phyloP scores from a whole-genome alignment of 495 filamentous ascomycete genomes.

The Xylaria castorea region DNA sequence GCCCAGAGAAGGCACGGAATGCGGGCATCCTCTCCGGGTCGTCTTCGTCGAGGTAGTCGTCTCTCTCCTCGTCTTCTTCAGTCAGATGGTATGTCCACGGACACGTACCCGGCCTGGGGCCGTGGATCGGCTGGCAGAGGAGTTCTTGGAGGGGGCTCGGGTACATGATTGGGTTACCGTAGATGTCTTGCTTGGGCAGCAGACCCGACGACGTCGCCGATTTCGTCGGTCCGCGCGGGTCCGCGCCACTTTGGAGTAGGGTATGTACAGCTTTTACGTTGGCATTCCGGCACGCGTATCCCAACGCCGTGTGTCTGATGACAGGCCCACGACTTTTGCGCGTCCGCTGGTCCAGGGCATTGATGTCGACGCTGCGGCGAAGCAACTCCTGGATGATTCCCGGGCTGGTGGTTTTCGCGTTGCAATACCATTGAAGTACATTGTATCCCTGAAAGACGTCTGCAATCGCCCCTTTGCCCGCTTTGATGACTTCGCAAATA shows the following conservation, averaged over 20 bases:
- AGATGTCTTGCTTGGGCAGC: background rate
- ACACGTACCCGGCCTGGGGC: background rate
- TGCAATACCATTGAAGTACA: slow-evolving; percentile 24
- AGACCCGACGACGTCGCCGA: background rate
- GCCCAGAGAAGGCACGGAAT: background rate
- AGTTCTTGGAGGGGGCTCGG: slow-evolving; percentile 12
- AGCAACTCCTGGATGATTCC: slow-evolving; percentile 12
- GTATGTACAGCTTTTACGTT: slow-evolving; percentile 11
- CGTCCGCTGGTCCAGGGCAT: slow-evolving; percentile 11
- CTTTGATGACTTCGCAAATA: background rate
- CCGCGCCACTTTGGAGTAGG: slow-evolving; percentile 7
- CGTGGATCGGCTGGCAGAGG: slow-evolving; percentile 15
- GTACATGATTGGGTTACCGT: background rate
- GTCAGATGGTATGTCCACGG: slow-evolving; percentile 15
- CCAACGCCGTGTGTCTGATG: slow-evolving; percentile 11
- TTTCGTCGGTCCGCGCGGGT: slow-evolving; percentile 1
- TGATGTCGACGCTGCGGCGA: background rate
- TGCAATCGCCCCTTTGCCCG: slow-evolving; percentile 1
- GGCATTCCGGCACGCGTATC: slow-evolving; percentile 9
- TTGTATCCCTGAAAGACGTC: slow-evolving; percentile 20
- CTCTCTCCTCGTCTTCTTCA: slow-evolving; percentile 14
- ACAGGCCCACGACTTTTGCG: background rate
- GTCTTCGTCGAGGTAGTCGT: slow-evolving; percentile 14
- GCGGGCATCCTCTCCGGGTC: background rate
- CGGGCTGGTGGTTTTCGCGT: slow-evolving; percentile 22